These are phyloP conservation scores for Hypomontagnella submonticulosa DNA, from an alignment of 495 filamentous ascomycete species.

Conservation along the genomic window DNA sequence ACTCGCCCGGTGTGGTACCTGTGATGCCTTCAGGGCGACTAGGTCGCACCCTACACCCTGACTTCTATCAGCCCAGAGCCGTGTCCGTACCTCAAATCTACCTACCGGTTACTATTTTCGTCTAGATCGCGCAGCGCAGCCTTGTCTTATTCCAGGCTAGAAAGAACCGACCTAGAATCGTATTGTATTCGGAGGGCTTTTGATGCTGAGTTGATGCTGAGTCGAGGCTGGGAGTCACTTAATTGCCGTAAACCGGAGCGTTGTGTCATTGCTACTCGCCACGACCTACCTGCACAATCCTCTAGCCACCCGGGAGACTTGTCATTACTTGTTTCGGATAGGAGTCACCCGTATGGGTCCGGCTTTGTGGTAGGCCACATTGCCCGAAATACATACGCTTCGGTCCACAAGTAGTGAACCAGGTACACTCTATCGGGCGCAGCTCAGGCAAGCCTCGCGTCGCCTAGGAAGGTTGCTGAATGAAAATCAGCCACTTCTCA, in stretches of 20 bases:
- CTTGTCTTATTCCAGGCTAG: conserved; percentile 21
- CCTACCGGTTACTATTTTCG: conserved; percentile 25
- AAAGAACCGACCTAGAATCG: conserved; percentile 1
- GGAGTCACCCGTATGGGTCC: conserved; percentile 40
- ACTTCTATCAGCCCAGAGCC: conserved; percentile 30
- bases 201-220: conserved; percentile 11
- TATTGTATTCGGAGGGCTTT: conserved; percentile 8
- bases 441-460: conserved; percentile 28
- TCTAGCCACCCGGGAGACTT: conserved; percentile 9
- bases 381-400: conserved; percentile 16
- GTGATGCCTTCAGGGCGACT: conserved; percentile 1
- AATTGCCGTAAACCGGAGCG: conserved; percentile 30
- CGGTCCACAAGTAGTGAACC: conserved; percentile 20
- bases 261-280: conserved; percentile 25
- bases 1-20: conserved; percentile 6
- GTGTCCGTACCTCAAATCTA: background rate
- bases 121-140: conserved; percentile 24
- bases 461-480: conserved; percentile 8
- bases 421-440: conserved; percentile 28
- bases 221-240: conserved; percentile 28
- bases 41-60: background rate
- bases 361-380: conserved; percentile 27
- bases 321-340: conserved; percentile 42
- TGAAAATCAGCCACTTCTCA: conserved; percentile 21
- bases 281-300: conserved; percentile 17